Percentiles rank a stretch among this genome's conserved stretches.
Evolutionary conservation across 1,139 yeast genomes (phyloP).

Genomic region (Casaregolazyma suthepensis): DNA sequence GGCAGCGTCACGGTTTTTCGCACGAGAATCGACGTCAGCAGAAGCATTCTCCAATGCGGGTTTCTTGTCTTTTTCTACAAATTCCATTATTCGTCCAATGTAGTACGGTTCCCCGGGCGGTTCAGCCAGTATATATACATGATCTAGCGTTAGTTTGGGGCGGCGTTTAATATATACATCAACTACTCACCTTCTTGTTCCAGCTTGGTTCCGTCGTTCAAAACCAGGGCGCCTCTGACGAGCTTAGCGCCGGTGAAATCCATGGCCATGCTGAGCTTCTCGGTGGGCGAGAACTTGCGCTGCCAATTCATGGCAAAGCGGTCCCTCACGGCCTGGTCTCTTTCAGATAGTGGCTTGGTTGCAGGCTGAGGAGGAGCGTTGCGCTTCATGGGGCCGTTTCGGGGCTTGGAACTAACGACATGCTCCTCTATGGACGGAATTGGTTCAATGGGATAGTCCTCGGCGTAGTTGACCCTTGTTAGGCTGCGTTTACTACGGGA

Average conservation of each 20-base stretch:
- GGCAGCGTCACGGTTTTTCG: constrained; percentile 33
- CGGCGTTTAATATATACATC: neutral
- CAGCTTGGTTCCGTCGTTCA: constrained; percentile 32
- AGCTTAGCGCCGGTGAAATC: constrained; percentile 40
- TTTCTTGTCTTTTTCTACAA: constrained; percentile 33
- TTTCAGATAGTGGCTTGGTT: constrained; percentile 3
- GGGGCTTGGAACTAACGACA: constrained; percentile 1
- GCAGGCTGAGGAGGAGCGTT: neutral
- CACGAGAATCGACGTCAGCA: neutral
- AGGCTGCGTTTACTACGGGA: constrained; percentile 23
- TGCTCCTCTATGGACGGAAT: neutral
- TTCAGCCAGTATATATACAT: constrained; percentile 79
- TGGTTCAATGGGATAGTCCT: constrained; percentile 17
- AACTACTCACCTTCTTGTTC: constrained; percentile 29
- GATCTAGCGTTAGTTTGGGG: constrained; percentile 38
- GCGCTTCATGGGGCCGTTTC: neutral
- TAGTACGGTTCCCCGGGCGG: constrained; percentile 96
- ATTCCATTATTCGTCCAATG: constrained; percentile 79
- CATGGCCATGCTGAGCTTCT: constrained; percentile 27
- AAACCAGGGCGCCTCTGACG: constrained; percentile 31
- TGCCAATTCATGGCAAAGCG: constrained; percentile 34
- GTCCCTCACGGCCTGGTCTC: constrained; percentile 10
- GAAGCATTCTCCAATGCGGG: neutral
- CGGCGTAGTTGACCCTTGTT: constrained; percentile 29
- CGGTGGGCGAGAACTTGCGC: constrained; percentile 25